Evolutionary conservation across 1,284 basidiomycete genomes (phyloP), one percentile per base, ranked within the genome.

Genomic region (Porogramme epimiltina): DNA sequence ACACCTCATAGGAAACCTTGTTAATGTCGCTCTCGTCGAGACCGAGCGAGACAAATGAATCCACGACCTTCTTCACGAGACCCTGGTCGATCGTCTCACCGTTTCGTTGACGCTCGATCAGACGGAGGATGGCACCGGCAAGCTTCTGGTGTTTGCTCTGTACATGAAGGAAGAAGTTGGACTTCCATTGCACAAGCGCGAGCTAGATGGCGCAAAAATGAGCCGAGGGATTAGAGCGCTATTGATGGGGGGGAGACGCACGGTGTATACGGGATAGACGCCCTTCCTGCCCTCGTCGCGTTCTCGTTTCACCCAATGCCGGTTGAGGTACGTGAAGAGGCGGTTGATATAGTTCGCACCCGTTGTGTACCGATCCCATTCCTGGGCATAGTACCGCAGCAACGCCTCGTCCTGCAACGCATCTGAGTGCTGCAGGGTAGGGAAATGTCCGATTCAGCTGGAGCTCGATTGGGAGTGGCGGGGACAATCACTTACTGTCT

Each of bases 251-350:
- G 28, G 23, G 38, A 52, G 49, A 49, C 25, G 78, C 91, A 96
- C 94, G 25, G 95, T 99, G 73, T 98, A 99, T 24, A 99, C 93
- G 4, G 87, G 87, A 72, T 97, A 98, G 38, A 98, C 90, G 46
- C 91, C 89, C 73, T 95, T 98, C 65, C 94, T 84, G 4, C 97
- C 97, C 69, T 99, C 96, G 64, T 99, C 97, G 68, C 96, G 89
- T 70, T 99, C 95, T 41, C 96, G 85, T 75, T 97, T 98, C 44
- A 99, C 95, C 97, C 97, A 99, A 73, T 98, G 95, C 53, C 96
- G 91, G 70, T 99, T 98, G 55, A 98, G 84, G 73, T 98, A 98
- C 19, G 93, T 91, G 77, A 98, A 98, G 38, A 99, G 75, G 55
- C 95, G 87, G 67, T 97, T 95, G 66, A 99, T 89, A 70, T 95